A percentile compares a stretch with the other conserved stretches of the same genome.
Evolutionary conservation across 805 yeast species (phyloP).

Genomic region (Metschnikowia hibisci): DNA sequence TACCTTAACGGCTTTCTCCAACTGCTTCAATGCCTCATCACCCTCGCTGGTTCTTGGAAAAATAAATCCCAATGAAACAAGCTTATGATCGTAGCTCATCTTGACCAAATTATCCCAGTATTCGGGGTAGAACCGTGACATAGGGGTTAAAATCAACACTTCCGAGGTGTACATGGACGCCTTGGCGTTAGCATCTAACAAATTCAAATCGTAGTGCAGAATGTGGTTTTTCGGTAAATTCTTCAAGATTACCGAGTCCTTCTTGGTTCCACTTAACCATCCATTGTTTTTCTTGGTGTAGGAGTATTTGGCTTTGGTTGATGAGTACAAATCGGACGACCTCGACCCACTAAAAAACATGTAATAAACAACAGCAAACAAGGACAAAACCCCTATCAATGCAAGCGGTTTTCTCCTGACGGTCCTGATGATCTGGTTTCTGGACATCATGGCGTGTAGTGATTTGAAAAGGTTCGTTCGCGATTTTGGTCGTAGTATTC

Average conservation of each 20-base stretch:
- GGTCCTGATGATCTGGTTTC: constrained; percentile 34
- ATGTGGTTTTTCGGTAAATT: constrained; percentile 69
- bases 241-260: constrained; percentile 53
- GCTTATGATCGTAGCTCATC: constrained; percentile 77
- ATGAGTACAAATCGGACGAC: constrained; percentile 9
- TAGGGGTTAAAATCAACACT: constrained; percentile 83
- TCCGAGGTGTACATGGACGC: constrained; percentile 76
- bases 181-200: constrained; percentile 63
- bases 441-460: constrained; percentile 15
- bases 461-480: constrained; percentile 1
- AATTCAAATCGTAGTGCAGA: constrained; percentile 80
- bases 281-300: constrained; percentile 44
- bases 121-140: constrained; percentile 77
- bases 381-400: constrained; percentile 43
- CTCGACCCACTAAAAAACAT: constrained; percentile 24
- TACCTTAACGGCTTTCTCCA: constrained; percentile 72
- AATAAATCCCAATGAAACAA: constrained; percentile 86
- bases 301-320: constrained; percentile 36
- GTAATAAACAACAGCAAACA: constrained; percentile 41
- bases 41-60: constrained; percentile 82
- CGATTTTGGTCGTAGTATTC: not conserved
- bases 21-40: constrained; percentile 64
- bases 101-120: constrained; percentile 84
- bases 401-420: constrained; percentile 59
- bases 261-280: constrained; percentile 44